Conservation (phyloP, 2,329 filamentous ascomycete genomes). For the Penicillium concentricum region DNA sequence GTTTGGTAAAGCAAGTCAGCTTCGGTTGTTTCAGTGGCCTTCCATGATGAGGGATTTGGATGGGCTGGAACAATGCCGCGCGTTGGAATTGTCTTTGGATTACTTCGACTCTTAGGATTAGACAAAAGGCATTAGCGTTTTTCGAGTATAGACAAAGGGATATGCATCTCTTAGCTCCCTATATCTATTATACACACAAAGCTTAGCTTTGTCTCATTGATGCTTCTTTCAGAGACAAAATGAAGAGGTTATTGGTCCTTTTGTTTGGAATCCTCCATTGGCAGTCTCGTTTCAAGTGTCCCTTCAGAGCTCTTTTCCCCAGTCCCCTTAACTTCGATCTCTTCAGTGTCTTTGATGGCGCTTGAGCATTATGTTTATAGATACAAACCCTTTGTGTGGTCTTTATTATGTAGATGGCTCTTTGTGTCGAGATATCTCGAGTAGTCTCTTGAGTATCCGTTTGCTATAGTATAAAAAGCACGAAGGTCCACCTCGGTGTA, state of each 20-base stretch:
- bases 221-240: not conserved
- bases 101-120: not conserved
- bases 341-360: not conserved
- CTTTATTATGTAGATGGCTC: not conserved
- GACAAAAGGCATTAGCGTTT: not conserved
- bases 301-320: not conserved
- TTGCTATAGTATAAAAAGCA: not conserved
- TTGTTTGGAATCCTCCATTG: too few species aligned
- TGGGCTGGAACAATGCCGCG: conserved; percentile 16
- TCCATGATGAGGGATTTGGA: conserved; percentile 13
- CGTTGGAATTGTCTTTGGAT: conserved; percentile 11
- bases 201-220: too few species aligned
- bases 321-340: not conserved
- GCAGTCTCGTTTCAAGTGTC: not conserved
- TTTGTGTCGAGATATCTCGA: not conserved
- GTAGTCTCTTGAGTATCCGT: not conserved
- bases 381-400: not conserved
- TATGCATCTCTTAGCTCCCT: not conserved
- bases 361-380: not conserved
- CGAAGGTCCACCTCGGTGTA: not conserved
- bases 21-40: conserved; percentile 20
- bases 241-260: not conserved
- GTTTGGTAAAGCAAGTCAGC: conserved; percentile 7
- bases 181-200: too few species aligned
- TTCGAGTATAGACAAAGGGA: not conserved